Evolutionary conservation across 352 stramenopile species (phyloP).

Genomic region (Blastocystis sp.): DNA sequence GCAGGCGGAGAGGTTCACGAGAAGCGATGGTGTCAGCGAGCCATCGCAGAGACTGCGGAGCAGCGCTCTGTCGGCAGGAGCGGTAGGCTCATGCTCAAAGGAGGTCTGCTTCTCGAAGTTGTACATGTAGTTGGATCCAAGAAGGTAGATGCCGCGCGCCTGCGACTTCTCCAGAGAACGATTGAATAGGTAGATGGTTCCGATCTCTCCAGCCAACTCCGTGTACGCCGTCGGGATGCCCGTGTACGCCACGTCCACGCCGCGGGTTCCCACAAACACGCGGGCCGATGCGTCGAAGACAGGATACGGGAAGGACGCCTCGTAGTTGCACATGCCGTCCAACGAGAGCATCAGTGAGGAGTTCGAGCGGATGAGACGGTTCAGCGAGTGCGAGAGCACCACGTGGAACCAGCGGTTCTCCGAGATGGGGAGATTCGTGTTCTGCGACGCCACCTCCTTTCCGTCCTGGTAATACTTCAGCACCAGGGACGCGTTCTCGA

Average conservation of each 20-base stretch:
- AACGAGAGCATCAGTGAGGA: background rate
- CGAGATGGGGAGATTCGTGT: slow-evolving; percentile 32
- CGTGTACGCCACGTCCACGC: slow-evolving; percentile 30
- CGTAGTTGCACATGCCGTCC: slow-evolving; percentile 11
- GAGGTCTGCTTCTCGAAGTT: slow-evolving; percentile 28
- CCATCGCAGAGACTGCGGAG: slow-evolving; percentile 23
- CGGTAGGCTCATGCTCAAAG: background rate
- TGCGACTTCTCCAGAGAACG: background rate
- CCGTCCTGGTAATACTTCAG: slow-evolving; percentile 41
- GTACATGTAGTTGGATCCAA: slow-evolving; percentile 53
- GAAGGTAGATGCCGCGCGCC: slow-evolving; percentile 20
- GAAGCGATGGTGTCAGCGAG: background rate
- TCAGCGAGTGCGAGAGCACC: background rate
- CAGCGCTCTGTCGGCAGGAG: background rate
- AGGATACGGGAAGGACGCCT: background rate
- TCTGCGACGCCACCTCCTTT: slow-evolving; percentile 3
- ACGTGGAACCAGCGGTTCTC: slow-evolving; percentile 49
- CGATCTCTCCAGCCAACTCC: slow-evolving; percentile 23
- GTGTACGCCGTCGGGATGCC: slow-evolving; percentile 26
- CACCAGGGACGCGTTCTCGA: slow-evolving; percentile 22
- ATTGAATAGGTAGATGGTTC: slow-evolving; percentile 31
- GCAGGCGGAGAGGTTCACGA: slow-evolving; percentile 35
- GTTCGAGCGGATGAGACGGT: background rate
- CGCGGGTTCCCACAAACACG: slow-evolving; percentile 25
- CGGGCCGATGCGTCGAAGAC: background rate